Base-by-base conservation (phyloP, 1,284 basidiomycete species). In the Sanghuangporus sanghuang region DNA sequence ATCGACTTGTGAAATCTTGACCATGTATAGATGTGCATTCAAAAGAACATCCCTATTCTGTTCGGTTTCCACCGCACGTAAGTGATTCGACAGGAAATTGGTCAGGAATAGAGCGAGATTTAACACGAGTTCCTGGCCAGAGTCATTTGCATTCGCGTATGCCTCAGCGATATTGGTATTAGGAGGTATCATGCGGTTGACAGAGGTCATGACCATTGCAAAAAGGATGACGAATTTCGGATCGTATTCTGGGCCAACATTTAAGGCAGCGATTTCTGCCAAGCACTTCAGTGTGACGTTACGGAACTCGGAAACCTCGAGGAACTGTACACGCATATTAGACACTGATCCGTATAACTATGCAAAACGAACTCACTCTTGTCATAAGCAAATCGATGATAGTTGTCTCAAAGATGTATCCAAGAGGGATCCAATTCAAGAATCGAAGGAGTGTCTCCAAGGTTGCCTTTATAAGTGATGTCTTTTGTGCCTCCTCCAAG, bases 391-490 rank as follows among this genome's bases (percentile, higher is more conserved):
- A 84, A 78, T 99, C 97, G 70, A 99, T 98, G 71, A 99, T 92
- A 57, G 92, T 93, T 1, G 97, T 99, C 79, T 99, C 97, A 70
- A 99, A 99, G 70, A 99, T 98, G 76, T 96, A 99, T 32, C 96
- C 97, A 53, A 99, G 81, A 56, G 97, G 97, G 72, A 99, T 99
- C 97, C 97, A 99, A 77, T 98, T 98, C 71, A 99, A 80, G 84
- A 99, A 99, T 64, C 95, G 84, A 65, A 99, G 82, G 49, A 99
- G 83, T 0, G 97, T 99, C 76, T 99, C 96, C 67, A 99, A 81
- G 3, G 97, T 99, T 8, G 93, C 93, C 77, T 87, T 95, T 80
- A 99, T 96, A 64, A 99, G 79, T 36, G 93, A 95, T 2, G 95
- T 88, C 80, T 98, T 99, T 73, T 95, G 90, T n/a, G 97, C 96